phyloP scores from a whole-genome alignment of 75 land plant genomes.

The Adiantum capillusveneris region DNA sequence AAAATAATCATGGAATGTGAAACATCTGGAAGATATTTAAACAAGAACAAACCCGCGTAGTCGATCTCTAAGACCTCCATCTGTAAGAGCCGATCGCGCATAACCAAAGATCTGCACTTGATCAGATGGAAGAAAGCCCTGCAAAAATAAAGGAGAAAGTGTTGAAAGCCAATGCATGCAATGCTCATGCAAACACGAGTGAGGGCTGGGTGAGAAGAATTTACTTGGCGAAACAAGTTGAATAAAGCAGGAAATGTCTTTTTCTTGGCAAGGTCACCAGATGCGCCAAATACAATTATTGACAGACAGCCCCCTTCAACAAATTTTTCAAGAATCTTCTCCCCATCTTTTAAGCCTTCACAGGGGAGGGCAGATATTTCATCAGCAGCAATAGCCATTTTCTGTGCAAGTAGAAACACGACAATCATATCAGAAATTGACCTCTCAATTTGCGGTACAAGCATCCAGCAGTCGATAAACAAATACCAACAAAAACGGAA shows the following conservation, averaged over 20 bases:
- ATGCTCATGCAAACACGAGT: too few species aligned
- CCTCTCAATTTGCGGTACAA: too few species aligned
- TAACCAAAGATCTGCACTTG: constrained; percentile 90
- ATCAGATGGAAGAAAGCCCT: constrained; percentile 75
- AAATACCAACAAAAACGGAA: too few species aligned
- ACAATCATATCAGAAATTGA: too few species aligned
- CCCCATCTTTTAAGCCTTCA: constrained; percentile 4
- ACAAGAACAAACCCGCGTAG: constrained; percentile 70
- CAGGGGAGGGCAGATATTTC: neutral
- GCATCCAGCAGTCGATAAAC: too few species aligned
- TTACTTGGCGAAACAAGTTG: constrained; percentile 63
- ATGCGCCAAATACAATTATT: constrained; percentile 80
- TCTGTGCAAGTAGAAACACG: too few species aligned
- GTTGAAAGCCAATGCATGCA: too few species aligned
- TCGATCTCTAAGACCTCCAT: constrained; percentile 61
- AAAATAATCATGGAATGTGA: too few species aligned
- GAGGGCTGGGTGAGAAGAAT: neutral
- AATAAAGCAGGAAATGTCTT: constrained; percentile 90
- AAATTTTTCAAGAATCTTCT: constrained; percentile 9
- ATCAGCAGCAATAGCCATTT: too few species aligned
- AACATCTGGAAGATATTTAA: too few species aligned
- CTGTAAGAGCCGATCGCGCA: constrained; percentile 78
- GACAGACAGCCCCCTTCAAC: constrained; percentile 64
- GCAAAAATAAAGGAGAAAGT: constrained; percentile 2
- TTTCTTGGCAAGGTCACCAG: constrained; percentile 95